Percentiles rank a stretch among this genome's conserved stretches.
Evolutionary conservation across 371 early-diverging fungal species (phyloP).

Genomic region (Fennellomyces sp.): DNA sequence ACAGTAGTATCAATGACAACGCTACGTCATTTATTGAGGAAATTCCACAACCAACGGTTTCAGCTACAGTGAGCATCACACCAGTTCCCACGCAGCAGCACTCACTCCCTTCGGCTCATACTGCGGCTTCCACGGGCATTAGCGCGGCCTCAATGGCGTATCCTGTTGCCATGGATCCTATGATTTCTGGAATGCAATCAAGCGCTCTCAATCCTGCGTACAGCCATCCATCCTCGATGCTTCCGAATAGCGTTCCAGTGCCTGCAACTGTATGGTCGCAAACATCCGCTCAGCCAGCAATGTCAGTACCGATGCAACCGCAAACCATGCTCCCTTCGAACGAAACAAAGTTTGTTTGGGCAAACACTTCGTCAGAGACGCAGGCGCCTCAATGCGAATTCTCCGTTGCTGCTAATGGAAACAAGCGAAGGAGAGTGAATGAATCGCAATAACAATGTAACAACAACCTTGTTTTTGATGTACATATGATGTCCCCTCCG

Average conservation of each 20-base stretch:
- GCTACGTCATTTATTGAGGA: constrained; percentile 1
- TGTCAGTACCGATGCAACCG: constrained; percentile 6
- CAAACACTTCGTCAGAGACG: constrained; percentile 12
- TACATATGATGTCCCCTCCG: background rate
- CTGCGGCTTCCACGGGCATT: background rate
- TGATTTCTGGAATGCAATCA: background rate
- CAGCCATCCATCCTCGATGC: background rate
- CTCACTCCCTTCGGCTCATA: constrained; percentile 1
- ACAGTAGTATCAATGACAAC: background rate
- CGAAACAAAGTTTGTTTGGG: constrained; percentile 38
- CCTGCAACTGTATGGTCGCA: background rate
- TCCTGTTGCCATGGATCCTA: background rate
- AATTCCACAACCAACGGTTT: background rate
- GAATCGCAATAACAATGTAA: background rate
- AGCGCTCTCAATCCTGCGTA: background rate
- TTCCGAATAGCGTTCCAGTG: background rate
- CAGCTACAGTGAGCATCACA: constrained; percentile 33
- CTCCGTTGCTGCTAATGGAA: background rate
- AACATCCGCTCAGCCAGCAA: background rate
- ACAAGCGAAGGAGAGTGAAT: constrained; percentile 1
- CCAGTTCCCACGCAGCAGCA: constrained; percentile 28
- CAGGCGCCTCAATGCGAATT: constrained; percentile 11
- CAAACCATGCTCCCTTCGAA: constrained; percentile 33
- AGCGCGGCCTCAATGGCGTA: background rate
- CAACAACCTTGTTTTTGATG: background rate